Base-by-base conservation (phyloP, 345 rosid species). In the Eucalyptus pumila region DNA sequence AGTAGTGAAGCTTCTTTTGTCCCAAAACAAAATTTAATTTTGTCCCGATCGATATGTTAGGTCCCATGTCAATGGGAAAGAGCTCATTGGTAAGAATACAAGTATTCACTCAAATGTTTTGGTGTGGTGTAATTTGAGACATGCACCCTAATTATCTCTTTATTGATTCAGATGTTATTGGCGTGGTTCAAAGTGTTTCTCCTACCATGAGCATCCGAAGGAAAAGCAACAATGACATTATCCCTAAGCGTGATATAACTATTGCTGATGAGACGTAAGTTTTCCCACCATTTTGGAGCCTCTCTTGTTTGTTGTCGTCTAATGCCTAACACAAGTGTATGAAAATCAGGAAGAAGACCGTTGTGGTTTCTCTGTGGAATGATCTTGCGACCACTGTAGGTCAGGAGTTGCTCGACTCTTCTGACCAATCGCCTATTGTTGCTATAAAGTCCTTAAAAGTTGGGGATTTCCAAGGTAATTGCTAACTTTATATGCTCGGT, bases 401-500 rank as follows among this genome's bases (percentile, higher is more conserved):
- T 42, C 98, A 96, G 91, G 95, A 96, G 52, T 92, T 96, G 91
- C 94, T 96, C 32, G 96, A 96, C 88, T 87, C 88, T 87, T 95
- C 95, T 92, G 96, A 94, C 90, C 90, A 91, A 90, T 95, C 94
- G 2, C 99, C 99, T 9, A 88, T 95, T 49, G 94, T 97, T 86
- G 98, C 99, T 34, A 92, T 97, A 60, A 96, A 97, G 93, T 93
- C 96, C 80, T 95, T 97, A n/a, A 96, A 89, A 91, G 99, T 96
- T 88, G 95, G 98, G 60, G 99, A 97, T 51, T 97, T 96, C 91
- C 98, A 96, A 96, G 99, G 99, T 97, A 94, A 83, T 40, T 76
- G 47, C 15, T 40, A 21, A 6, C 14, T 40, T 21, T 21, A 6
- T 72, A 44, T 76, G 4, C 85, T 40, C 0, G 47, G 15, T 21